Conservation (phyloP, 441 rosid genomes). For the Croton setiger region DNA sequence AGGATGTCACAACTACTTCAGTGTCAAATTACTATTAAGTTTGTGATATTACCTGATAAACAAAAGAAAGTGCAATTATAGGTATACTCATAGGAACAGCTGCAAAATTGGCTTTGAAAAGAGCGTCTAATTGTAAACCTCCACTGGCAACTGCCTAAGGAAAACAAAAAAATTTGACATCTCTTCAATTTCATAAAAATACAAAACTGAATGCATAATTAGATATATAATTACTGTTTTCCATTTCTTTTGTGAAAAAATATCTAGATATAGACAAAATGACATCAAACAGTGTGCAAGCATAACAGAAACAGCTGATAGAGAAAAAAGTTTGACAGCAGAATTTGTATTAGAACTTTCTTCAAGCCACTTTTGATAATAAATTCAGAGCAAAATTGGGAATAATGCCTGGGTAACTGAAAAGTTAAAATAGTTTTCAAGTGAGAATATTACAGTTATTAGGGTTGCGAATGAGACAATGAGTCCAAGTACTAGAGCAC, state of each 20-base stretch:
- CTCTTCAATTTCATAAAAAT: neutral
- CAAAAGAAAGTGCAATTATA: conserved; percentile 87
- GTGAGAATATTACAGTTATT: conserved; percentile 55
- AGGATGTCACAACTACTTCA: conserved; percentile 19
- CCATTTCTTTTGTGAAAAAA: neutral
- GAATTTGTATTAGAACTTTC: too few species aligned
- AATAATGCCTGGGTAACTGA: too few species aligned
- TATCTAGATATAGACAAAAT: too few species aligned
- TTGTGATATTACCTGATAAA: conserved; percentile 70
- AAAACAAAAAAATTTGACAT: conserved; percentile 12
- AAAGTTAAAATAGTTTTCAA: conserved; percentile 1
- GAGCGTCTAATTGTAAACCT: conserved; percentile 72
- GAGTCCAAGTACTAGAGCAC: conserved; percentile 70
- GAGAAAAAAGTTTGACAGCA: too few species aligned
- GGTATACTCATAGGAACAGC: conserved; percentile 97
- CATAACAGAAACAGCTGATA: too few species aligned
- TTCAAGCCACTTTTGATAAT: too few species aligned
- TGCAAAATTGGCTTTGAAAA: conserved; percentile 78
- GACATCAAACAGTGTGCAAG: too few species aligned
- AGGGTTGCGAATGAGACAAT: conserved; percentile 72
- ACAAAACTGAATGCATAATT: neutral
- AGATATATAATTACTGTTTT: neutral
- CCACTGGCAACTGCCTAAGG: conserved; percentile 74
- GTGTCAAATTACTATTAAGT: conserved; percentile 13
- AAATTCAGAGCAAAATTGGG: too few species aligned